phyloP scores from a whole-genome alignment of 1,284 basidiomycete genomes.

The Sporisorium scitamineum region DNA sequence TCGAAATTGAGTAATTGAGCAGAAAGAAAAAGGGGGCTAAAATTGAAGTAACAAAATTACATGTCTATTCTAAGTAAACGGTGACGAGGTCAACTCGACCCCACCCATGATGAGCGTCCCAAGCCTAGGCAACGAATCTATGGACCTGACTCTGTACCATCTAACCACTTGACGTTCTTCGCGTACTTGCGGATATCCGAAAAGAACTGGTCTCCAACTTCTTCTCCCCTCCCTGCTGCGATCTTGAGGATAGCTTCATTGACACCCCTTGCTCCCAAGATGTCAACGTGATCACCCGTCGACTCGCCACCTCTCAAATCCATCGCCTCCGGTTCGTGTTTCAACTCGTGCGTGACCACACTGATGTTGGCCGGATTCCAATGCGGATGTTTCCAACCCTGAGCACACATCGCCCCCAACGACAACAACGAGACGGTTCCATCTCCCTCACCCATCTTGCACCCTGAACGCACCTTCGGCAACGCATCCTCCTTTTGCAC shows the following conservation, averaged over 20 bases:
- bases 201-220: constrained; percentile 76
- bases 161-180: constrained; percentile 49
- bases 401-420: constrained; percentile 92
- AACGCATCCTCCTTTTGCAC: constrained; percentile 49
- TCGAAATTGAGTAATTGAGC: background rate
- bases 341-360: constrained; percentile 88
- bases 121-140: background rate
- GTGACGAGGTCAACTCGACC: background rate
- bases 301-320: constrained; percentile 84
- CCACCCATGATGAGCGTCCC: background rate
- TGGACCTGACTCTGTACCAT: constrained; percentile 22
- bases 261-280: constrained; percentile 85
- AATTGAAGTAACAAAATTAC: constrained; percentile 2
- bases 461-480: constrained; percentile 60
- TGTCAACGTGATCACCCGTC: constrained; percentile 80
- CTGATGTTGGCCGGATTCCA: constrained; percentile 90
- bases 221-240: constrained; percentile 75
- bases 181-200: constrained; percentile 76
- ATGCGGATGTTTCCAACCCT: constrained; percentile 85
- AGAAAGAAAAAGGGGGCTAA: background rate
- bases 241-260: constrained; percentile 93
- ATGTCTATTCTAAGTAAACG: background rate
- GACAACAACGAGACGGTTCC: constrained; percentile 92
- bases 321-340: constrained; percentile 82
- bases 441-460: constrained; percentile 76